Conservation (phyloP, 768 basidiomycete genomes). For the Mycena galericulata region DNA sequence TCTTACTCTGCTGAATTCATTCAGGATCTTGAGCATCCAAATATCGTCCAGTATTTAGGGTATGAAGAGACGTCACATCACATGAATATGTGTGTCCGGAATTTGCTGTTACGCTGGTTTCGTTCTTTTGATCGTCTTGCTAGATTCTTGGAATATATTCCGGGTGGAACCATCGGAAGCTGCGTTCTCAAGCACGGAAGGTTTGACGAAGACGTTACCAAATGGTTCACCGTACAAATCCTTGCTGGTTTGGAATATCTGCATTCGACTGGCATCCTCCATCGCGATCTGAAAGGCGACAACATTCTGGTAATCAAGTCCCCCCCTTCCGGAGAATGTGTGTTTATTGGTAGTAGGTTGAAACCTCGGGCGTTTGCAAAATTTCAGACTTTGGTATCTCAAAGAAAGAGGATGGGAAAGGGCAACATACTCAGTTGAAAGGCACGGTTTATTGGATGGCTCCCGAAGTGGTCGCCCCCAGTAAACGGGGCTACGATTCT, state of each 20-base stretch:
- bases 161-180: constrained; percentile 91
- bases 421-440: constrained; percentile 82
- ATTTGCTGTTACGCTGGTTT: not conserved
- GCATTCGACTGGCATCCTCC: constrained; percentile 86
- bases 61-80: constrained; percentile 81
- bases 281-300: constrained; percentile 93
- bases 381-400: constrained; percentile 98
- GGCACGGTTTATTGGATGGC: constrained; percentile 97
- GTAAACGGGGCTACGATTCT: constrained; percentile 84
- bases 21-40: constrained; percentile 88
- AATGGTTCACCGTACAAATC: constrained; percentile 89
- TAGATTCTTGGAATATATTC: constrained; percentile 96
- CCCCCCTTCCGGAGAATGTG: too few species aligned
- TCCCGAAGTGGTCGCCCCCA: constrained; percentile 82
- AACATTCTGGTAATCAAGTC: too few species aligned
- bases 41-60: constrained; percentile 94
- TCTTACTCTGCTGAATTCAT: constrained; percentile 40
- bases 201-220: constrained; percentile 87
- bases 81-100: constrained; percentile 74
- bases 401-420: constrained; percentile 85
- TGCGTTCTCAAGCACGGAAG: constrained; percentile 82
- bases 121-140: not conserved
- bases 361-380: constrained; percentile 87
- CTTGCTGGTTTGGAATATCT: constrained; percentile 89
- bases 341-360: too few species aligned